Percentiles rank a stretch among this genome's conserved stretches.
Evolutionary conservation across 805 yeast genomes (phyloP).

Genomic region (Wickerhamomyces pijperi): DNA sequence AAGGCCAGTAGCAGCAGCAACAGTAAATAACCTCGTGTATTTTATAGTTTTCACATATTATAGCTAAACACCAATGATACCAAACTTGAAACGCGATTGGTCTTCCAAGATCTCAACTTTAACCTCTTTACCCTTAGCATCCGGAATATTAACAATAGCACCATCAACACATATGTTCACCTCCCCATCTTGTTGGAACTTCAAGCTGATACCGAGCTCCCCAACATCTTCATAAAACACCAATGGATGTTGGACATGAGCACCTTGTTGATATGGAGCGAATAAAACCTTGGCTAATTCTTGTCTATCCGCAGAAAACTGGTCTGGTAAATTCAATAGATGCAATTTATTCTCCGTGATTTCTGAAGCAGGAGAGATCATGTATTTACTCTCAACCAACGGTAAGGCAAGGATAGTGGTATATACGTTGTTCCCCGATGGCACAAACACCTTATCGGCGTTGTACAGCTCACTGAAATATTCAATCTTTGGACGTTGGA

Average conservation of each 20-base stretch:
- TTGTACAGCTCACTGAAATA: slow-evolving; percentile 1
- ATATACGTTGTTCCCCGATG: slow-evolving; percentile 4
- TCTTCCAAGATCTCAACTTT: slow-evolving; percentile 3
- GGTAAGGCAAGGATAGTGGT: slow-evolving; percentile 10
- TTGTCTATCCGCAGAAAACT: not conserved
- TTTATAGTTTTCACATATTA: not conserved
- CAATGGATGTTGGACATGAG: slow-evolving; percentile 5
- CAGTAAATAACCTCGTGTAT: too few species aligned
- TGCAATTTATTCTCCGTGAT: slow-evolving; percentile 9
- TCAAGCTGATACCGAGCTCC: slow-evolving; percentile 2
- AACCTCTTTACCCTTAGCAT: slow-evolving; percentile 14
- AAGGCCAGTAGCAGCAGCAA: not conserved
- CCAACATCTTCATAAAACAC: slow-evolving; percentile 6
- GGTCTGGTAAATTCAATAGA: slow-evolving; percentile 4
- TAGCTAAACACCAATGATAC: slow-evolving; percentile 6
- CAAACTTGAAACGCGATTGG: slow-evolving; percentile 3
- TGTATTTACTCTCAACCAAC: slow-evolving; percentile 11
- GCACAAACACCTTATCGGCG: not conserved
- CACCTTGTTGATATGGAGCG: slow-evolving; percentile 12
- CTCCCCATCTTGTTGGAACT: slow-evolving; percentile 8
- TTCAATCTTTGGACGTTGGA: not conserved
- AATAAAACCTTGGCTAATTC: slow-evolving; percentile 8
- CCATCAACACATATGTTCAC: slow-evolving; percentile 17
- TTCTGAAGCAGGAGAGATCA: slow-evolving; percentile 16
- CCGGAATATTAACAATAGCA: slow-evolving; percentile 4